Percentiles rank a stretch among this genome's conserved stretches.
phyloP scores from a whole-genome alignment of 2,329 filamentous ascomycete species.

The Aspergillus novoparasiticus region DNA sequence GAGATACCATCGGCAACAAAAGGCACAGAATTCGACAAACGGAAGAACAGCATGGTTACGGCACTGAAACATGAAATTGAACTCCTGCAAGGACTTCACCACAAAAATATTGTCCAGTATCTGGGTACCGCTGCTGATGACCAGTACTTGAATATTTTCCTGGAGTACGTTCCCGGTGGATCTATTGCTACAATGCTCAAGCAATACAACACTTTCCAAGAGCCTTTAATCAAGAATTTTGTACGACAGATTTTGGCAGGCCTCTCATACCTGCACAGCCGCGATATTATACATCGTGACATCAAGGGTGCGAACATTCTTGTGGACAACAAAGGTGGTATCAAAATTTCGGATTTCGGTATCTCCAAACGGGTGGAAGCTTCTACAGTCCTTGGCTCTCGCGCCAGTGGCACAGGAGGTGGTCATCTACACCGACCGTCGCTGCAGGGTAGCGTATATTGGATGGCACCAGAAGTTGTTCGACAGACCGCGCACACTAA shows the following conservation, averaged over 20 bases:
- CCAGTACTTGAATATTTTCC: constrained; percentile 96
- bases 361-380: constrained; percentile 98
- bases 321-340: constrained; percentile 97
- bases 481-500: constrained; percentile 97
- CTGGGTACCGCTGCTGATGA: constrained; percentile 91
- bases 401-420: constrained; percentile 40
- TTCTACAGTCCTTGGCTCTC: constrained; percentile 69
- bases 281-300: constrained; percentile 96
- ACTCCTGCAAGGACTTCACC: constrained; percentile 87
- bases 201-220: constrained; percentile 92
- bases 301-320: constrained; percentile 99
- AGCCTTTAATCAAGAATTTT: constrained; percentile 93
- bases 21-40: constrained; percentile 76
- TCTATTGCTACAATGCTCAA: constrained; percentile 98
- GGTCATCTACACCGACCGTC: constrained; percentile 63
- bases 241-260: constrained; percentile 93
- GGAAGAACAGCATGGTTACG: constrained; percentile 98
- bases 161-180: constrained; percentile 96
- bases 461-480: constrained; percentile 99
- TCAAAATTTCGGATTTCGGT: constrained; percentile 99
- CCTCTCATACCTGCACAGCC: constrained; percentile 87
- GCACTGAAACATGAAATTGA: constrained; percentile 96
- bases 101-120: constrained; percentile 97
- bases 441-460: constrained; percentile 95
- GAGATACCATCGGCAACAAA: constrained; percentile 82